Evolutionary conservation across 805 yeast species (phyloP).

Genomic region (Metschnikowia chrysomelidarum): DNA sequence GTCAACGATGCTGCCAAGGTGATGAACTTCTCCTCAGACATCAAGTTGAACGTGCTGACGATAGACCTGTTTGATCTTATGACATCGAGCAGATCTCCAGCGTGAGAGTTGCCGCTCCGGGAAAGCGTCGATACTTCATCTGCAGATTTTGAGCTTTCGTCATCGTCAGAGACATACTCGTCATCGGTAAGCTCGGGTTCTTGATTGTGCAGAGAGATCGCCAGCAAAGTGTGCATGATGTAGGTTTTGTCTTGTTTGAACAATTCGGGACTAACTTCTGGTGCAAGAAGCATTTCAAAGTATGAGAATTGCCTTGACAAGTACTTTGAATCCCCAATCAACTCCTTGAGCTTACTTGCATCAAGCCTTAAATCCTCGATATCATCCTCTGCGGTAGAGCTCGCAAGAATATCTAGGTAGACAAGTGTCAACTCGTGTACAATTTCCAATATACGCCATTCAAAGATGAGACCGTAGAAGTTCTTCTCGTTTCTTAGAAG

Average conservation of each 20-base stretch:
- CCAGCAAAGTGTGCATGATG: conserved; percentile 21
- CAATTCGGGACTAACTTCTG: conserved; percentile 21
- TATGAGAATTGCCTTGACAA: conserved; percentile 21
- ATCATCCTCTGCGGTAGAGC: conserved; percentile 11
- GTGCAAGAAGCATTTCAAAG: conserved; percentile 26
- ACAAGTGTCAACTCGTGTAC: conserved; percentile 30
- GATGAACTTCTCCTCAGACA: conserved; percentile 35
- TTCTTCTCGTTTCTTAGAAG: conserved; percentile 21
- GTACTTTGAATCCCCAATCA: conserved; percentile 9
- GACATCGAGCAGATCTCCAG: conserved; percentile 1
- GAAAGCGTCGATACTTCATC: no score
- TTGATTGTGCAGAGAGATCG: conserved; percentile 21
- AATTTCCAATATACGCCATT: conserved; percentile 39
- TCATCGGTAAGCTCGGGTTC: conserved; percentile 35
- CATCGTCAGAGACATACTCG: conserved; percentile 14
- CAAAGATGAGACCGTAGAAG: conserved; percentile 27
- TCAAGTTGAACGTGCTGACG: conserved; percentile 30
- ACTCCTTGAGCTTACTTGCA: conserved; percentile 16
- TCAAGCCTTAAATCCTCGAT: conserved; percentile 16
- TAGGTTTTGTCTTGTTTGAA: conserved; percentile 17
- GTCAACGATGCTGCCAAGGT: conserved; percentile 29
- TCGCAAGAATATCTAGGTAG: conserved; percentile 23
- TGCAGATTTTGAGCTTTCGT: no score
- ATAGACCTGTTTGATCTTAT: conserved; percentile 22
- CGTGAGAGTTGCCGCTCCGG: no score